Percentiles rank a stretch among this genome's conserved stretches.
phyloP scores from a whole-genome alignment of 495 filamentous ascomycete species.

The Neurospora sp. region DNA sequence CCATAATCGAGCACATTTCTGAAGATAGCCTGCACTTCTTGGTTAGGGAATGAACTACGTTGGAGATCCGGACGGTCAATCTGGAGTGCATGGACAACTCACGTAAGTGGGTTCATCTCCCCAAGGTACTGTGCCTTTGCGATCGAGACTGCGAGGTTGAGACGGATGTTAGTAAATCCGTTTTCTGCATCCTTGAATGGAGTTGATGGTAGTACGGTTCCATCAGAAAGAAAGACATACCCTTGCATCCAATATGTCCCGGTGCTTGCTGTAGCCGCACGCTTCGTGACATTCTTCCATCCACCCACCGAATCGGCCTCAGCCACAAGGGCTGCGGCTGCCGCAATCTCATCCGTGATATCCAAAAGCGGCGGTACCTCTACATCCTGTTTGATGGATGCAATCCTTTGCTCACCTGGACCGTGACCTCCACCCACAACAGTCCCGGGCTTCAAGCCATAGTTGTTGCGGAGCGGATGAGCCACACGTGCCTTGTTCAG shows the following conservation, averaged over 20 bases:
- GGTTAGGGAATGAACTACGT: not conserved
- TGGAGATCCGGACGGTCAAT: not conserved
- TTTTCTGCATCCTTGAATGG: no score
- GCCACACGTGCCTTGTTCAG: not conserved
- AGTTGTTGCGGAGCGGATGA: not conserved
- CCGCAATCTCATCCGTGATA: slow-evolving; percentile 19
- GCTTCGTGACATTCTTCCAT: no score
- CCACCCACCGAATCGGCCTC: slow-evolving; percentile 8
- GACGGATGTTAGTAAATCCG: not conserved
- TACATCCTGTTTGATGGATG: no score
- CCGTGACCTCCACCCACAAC: not conserved
- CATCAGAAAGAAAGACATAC: no score
- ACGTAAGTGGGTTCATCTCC: slow-evolving; percentile 38
- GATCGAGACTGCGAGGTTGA: slow-evolving; percentile 34
- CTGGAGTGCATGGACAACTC: no score
- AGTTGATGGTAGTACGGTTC: no score
- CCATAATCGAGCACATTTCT: slow-evolving; percentile 71
- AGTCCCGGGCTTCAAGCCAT: not conserved
- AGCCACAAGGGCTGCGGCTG: slow-evolving; percentile 20
- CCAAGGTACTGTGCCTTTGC: slow-evolving; percentile 57
- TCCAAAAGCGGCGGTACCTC: slow-evolving; percentile 15
- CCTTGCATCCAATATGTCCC: no score
- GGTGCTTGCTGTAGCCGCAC: no score
- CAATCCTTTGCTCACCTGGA: no score
- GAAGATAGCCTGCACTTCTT: slow-evolving; percentile 47